Conservation (phyloP, 1,284 basidiomycete genomes). For the Naganishia sp. region DNA sequence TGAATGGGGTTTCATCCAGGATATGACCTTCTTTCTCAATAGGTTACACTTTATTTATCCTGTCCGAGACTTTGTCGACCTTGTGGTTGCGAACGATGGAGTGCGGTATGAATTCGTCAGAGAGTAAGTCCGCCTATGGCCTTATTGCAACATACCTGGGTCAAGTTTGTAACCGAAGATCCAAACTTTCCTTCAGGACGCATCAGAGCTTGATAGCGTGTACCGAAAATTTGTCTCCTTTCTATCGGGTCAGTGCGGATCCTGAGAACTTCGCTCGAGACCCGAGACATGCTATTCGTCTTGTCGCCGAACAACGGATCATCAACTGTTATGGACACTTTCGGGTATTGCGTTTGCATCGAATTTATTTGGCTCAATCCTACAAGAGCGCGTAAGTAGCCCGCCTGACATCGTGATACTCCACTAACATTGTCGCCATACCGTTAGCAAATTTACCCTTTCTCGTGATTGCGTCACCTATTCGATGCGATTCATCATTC, state of each 20-base stretch:
- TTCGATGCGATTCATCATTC: constrained; percentile 11
- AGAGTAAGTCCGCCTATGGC: background rate
- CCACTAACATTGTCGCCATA: background rate
- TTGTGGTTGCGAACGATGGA: constrained; percentile 6
- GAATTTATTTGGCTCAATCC: constrained; percentile 22
- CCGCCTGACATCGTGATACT: too few relatives aligned
- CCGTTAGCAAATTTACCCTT: constrained; percentile 4
- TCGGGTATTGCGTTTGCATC: constrained; percentile 24
- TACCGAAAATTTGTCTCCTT: constrained; percentile 14
- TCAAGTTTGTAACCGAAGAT: too few relatives aligned
- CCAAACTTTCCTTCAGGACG: background rate
- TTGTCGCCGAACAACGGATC: constrained; percentile 13
- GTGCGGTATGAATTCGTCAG: constrained; percentile 22
- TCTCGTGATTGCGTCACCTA: constrained; percentile 14
- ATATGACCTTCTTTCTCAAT: constrained; percentile 28
- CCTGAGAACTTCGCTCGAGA: constrained; percentile 4
- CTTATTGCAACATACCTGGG: background rate
- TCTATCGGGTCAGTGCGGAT: constrained; percentile 25
- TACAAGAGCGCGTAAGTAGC: constrained; percentile 20
- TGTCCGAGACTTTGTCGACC: constrained; percentile 13
- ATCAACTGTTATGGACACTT: constrained; percentile 26
- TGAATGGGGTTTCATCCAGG: background rate
- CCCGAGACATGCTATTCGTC: constrained; percentile 2
- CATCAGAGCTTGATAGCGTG: constrained; percentile 10
- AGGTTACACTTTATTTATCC: constrained; percentile 23